Evolutionary conservation across 2,329 filamentous ascomycete species (phyloP), one percentile per base, ranked within the genome.

Genomic region (Madurella mycetomatis): DNA sequence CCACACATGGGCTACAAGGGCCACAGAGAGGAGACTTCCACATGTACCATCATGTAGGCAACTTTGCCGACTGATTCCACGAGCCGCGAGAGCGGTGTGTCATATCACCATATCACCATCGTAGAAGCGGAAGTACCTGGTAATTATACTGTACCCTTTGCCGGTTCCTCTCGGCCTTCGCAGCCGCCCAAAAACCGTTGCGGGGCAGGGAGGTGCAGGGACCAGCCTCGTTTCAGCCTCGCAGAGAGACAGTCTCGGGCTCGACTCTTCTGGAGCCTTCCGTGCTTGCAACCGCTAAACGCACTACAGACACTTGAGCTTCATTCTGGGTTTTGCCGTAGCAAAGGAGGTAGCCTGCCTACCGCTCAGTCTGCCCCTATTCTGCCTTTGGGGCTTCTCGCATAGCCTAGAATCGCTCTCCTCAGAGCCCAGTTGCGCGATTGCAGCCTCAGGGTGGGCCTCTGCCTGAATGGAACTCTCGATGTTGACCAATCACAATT

Each of bases 221-320:
- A 54, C 34, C 53, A 62, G 59, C 62, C 57, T 64, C 58, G 60
- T 64, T 58, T 62, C 62, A 64, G 62, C 62, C 62, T 64, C 60
- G 62, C 58, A 49, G 51, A 53, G 49, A n/a, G 51, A 49, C 34
- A 7, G 12, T 43, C 41, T n/a, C 25, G 11, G 42, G 30, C 53
- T 44, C 17, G 53, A 54, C 45, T 18, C 11, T 61, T 62, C 60
- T 61, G 53, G 60, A 55, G 47, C 54, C 30, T 61, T 61, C 59
- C 50, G 31, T 18, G 19, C 13, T 51, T 32, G 43, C 48, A 16
- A 16, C 34, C 13, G 4, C 9, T 9, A 37, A 15, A 37, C 4
- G 34, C 9, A 37, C 34, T 5, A 9, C 4, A 15, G 11, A 37
- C 34, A 37, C 25, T 25, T 25, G 25, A 25, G 25, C 25, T 25